Evolutionary conservation across 176 grass and related monocot species (phyloP).

Genomic region (Ensete glaucum): DNA sequence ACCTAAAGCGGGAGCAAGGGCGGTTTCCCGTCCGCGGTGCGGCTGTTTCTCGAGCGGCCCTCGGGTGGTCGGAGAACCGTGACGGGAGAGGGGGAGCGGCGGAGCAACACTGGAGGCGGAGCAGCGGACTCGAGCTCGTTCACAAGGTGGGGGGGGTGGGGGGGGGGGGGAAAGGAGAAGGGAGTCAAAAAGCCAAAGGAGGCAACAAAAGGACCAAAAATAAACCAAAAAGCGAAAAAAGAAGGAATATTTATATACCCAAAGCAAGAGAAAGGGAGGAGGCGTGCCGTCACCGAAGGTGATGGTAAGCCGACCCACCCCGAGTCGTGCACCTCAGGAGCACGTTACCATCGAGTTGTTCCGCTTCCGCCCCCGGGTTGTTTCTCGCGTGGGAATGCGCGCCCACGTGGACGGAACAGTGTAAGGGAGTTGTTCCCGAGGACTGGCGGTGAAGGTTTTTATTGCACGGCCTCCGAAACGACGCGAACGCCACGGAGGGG

Average conservation of each 20-base stretch:
- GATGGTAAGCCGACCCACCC: not conserved
- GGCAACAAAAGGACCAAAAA: too few species aligned
- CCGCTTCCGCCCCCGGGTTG: not conserved
- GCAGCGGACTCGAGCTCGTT: not conserved
- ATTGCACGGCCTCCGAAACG: not conserved
- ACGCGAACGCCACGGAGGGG: not conserved
- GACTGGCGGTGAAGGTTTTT: not conserved
- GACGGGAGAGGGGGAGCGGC: too few species aligned
- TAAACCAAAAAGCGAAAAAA: not conserved
- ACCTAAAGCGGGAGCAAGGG: not conserved
- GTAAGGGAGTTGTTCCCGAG: conserved; percentile 1
- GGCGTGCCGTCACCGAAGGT: not conserved
- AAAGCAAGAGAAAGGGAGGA: too few species aligned
- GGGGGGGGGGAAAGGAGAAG: not conserved
- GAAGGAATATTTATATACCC: not conserved
- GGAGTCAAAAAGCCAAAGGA: not conserved
- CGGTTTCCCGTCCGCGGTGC: not conserved
- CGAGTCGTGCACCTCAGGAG: not conserved
- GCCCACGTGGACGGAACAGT: conserved; percentile 12
- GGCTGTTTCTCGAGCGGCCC: not conserved
- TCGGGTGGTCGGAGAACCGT: not conserved
- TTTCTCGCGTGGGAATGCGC: not conserved
- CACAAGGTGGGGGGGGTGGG: not conserved
- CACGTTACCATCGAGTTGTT: not conserved
- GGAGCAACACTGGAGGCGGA: not conserved